Base-by-base conservation (phyloP, 768 basidiomycete genomes). In the Tricholoma sp. region DNA sequence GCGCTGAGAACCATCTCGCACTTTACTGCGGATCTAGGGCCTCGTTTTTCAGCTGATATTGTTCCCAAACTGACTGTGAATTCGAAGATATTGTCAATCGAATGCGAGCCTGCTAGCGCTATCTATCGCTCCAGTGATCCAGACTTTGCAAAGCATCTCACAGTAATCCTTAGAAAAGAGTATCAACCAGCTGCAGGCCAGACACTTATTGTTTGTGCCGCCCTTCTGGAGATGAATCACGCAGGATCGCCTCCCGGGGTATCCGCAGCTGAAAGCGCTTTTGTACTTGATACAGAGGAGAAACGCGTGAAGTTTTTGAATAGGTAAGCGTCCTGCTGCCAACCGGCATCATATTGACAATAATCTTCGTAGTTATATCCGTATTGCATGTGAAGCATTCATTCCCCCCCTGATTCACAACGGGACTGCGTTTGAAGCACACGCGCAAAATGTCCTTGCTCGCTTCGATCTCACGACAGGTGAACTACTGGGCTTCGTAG, bases 381-480 rank as follows among this genome's bases (percentile, higher is more conserved):
- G 74, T 28, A 66, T 81, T n/a, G 76, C 79, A 4, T 78, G 80
- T 50, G 71, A 74, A 32, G 82, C 80, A 2, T 67, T 84, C 15
- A 66, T 83, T 54, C 82, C 83, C 10, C 74, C 80, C 4, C 65
- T 82, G 37, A 66, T 84, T 12, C 55, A 76, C 41, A 81, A 84
- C 50, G 82, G 82, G 4, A 78, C 83, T n/a, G 78, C 79, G 6
- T 82, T 84, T 52, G 83, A 84, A 67, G 83, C 81, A 9, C 83
- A 84, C 63, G 80, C 81, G 1, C 83, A 84, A 57, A 84, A 83
- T 61, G 72, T 78, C 15, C 74, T 82, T 6, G 72, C 74, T 36
- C 79, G 81, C 18, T 74, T 81, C 54, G 72, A 80, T 56, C 58
- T 64, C 2, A 53, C 64, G 11, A 77, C 79, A 1, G 74, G 76